These are phyloP conservation scores for Pythium sukuiense DNA, from an alignment of 352 stramenopile genomes.

Conservation along the genomic window DNA sequence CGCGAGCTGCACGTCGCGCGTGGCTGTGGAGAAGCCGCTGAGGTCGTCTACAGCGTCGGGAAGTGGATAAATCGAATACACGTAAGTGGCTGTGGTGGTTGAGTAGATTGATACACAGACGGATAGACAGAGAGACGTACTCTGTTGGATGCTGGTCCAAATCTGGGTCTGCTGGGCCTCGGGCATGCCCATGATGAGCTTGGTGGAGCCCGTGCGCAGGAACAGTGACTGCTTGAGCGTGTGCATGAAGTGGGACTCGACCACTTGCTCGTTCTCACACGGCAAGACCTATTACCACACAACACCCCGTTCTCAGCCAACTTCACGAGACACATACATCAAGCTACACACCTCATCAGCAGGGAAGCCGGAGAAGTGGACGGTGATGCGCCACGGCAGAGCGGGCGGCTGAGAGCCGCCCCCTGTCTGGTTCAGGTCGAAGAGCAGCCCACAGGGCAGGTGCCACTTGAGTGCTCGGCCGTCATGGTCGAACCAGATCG, in stretches of 20 bases:
- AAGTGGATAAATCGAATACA: neutral
- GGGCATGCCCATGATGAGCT: conserved; percentile 77
- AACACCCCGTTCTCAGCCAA: neutral
- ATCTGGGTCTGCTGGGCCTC: conserved; percentile 82
- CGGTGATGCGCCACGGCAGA: conserved; percentile 68
- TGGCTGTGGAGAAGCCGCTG: conserved; percentile 49
- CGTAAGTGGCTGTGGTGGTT: neutral
- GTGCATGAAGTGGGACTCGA: conserved; percentile 87
- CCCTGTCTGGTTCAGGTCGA: conserved; percentile 43
- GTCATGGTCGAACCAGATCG: conserved; percentile 74
- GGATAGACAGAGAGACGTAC: conserved; percentile 29
- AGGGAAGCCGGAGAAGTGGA: conserved; percentile 83
- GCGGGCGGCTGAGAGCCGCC: conserved; percentile 3
- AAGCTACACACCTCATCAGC: conserved; percentile 36
- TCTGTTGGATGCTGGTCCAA: conserved; percentile 73
- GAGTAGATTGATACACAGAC: neutral
- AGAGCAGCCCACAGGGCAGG: conserved; percentile 71
- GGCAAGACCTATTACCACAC: conserved; percentile 38
- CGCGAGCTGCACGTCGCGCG: conserved; percentile 44
- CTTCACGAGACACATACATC: neutral
- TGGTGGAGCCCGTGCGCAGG: conserved; percentile 70
- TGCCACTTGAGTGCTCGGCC: conserved; percentile 76
- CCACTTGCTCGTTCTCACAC: conserved; percentile 72
- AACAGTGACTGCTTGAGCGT: conserved; percentile 82
- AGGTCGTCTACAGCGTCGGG: conserved; percentile 29